phyloP scores from a whole-genome alignment of 345 rosid species.

The thale cress (Arabidopsis thaliana) region DNA sequence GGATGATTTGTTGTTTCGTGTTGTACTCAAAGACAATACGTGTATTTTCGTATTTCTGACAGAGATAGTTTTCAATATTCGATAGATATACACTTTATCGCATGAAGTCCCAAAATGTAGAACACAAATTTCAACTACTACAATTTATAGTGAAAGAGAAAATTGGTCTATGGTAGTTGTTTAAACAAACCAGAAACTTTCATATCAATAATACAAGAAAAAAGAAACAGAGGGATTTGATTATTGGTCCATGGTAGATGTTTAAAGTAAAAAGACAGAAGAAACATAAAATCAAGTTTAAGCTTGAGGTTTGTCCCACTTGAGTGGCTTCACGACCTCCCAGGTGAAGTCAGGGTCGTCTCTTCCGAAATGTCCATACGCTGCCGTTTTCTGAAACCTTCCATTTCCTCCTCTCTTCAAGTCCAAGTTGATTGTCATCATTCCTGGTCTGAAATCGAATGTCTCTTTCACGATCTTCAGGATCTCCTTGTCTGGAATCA shows the following conservation, averaged over 20 bases:
- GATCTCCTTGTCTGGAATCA: slow-evolving; percentile 51
- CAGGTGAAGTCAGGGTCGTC: slow-evolving; percentile 55
- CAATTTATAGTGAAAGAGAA: not conserved
- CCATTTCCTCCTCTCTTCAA: slow-evolving; percentile 53
- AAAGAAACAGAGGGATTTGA: slow-evolving; percentile 24
- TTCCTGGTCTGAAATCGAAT: slow-evolving; percentile 53
- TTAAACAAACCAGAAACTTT: slow-evolving; percentile 27
- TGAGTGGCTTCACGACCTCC: slow-evolving; percentile 52
- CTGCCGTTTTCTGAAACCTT: slow-evolving; percentile 51
- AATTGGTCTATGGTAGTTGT: no score
- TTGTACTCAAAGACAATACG: slow-evolving; percentile 25
- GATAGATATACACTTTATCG: not conserved
- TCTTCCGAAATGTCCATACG: slow-evolving; percentile 53
- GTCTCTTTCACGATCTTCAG: slow-evolving; percentile 49
- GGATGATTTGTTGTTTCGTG: slow-evolving; percentile 24
- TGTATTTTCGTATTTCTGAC: slow-evolving; percentile 19
- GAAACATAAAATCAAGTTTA: slow-evolving; percentile 6
- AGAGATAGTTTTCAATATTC: not conserved
- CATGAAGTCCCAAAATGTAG: not conserved
- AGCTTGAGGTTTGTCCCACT: slow-evolving; percentile 52
- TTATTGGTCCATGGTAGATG: slow-evolving; percentile 35
- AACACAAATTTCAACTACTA: not conserved
- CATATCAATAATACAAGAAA: slow-evolving; percentile 28
- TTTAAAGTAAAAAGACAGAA: slow-evolving; percentile 22
- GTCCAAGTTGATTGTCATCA: slow-evolving; percentile 50